These are phyloP conservation scores for Solanum gandarillasii DNA, from an alignment of 257 asterid genomes.

Conservation along the genomic window DNA sequence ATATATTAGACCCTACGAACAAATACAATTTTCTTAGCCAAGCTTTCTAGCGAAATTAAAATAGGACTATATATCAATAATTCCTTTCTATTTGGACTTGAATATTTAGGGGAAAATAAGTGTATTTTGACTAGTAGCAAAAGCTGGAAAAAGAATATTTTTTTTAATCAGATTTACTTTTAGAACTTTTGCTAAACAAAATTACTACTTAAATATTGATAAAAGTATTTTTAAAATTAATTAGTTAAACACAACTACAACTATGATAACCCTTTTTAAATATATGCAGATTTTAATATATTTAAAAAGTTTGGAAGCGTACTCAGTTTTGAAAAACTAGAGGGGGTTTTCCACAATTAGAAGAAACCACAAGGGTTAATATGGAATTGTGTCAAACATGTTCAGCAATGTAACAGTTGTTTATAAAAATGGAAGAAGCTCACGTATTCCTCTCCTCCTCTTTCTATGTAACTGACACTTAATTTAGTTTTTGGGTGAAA, in stretches of 20 bases:
- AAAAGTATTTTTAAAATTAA: background rate
- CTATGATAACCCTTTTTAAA: background rate
- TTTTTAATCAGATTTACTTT: too few relatives aligned
- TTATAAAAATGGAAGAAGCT: background rate
- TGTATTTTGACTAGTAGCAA: background rate
- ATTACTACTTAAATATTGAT: background rate
- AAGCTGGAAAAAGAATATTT: background rate
- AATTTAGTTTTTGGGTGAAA: too few relatives aligned
- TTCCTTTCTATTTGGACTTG: background rate
- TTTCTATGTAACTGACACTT: conserved; percentile 17
- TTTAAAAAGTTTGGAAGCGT: background rate
- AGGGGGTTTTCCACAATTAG: background rate
- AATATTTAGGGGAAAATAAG: background rate
- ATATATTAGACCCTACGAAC: background rate
- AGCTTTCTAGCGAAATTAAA: background rate
- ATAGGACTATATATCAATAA: background rate
- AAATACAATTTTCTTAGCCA: background rate
- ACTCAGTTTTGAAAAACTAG: background rate
- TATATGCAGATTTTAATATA: background rate
- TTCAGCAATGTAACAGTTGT: background rate
- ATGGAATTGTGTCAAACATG: background rate
- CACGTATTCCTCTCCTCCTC: background rate
- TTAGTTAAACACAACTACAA: background rate
- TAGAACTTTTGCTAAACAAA: too few relatives aligned
- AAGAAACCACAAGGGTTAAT: background rate